Percentiles rank a stretch among this genome's conserved stretches.
phyloP scores from a whole-genome alignment of 148 eudicot species.

The Nyssa sinensis region DNA sequence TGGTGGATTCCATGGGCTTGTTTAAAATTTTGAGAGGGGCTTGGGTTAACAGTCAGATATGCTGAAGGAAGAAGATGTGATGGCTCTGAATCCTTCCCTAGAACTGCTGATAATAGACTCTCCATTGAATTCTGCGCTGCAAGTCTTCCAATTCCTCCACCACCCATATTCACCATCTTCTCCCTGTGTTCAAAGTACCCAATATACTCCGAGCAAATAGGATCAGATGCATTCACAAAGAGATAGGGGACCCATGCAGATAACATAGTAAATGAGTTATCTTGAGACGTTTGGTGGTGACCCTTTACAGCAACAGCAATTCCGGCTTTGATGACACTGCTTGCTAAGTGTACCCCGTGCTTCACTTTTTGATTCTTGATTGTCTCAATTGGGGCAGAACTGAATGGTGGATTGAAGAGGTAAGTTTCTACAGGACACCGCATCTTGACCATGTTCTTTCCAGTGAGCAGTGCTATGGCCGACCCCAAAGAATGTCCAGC shows the following conservation, averaged over 20 bases:
- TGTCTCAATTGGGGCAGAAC: constrained; percentile 46
- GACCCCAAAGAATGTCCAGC: constrained; percentile 80
- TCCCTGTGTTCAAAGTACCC: constrained; percentile 70
- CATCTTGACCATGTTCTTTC: constrained; percentile 54
- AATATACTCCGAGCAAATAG: constrained; percentile 52
- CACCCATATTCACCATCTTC: constrained; percentile 55
- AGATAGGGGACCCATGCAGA: constrained; percentile 62
- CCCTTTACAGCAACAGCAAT: constrained; percentile 37
- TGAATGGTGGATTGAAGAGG: constrained; percentile 78
- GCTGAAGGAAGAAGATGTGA: constrained; percentile 63
- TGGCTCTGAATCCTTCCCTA: constrained; percentile 34
- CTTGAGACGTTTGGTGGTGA: constrained; percentile 8
- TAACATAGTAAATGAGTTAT: constrained; percentile 35
- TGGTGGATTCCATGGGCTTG: constrained; percentile 68
- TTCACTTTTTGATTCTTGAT: constrained; percentile 41
- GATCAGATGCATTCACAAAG: constrained; percentile 65
- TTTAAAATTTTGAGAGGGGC: constrained; percentile 31
- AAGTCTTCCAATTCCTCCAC: constrained; percentile 42
- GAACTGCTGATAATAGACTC: constrained; percentile 40
- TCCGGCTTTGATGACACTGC: constrained; percentile 50
- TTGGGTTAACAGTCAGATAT: constrained; percentile 34
- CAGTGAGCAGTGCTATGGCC: constrained; percentile 63
- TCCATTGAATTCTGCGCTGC: constrained; percentile 49
- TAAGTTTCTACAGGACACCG: constrained; percentile 48
- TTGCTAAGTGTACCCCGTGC: constrained; percentile 43